phyloP scores from a whole-genome alignment of 2,329 filamentous ascomycete genomes.

The Verticillium dahliae region DNA sequence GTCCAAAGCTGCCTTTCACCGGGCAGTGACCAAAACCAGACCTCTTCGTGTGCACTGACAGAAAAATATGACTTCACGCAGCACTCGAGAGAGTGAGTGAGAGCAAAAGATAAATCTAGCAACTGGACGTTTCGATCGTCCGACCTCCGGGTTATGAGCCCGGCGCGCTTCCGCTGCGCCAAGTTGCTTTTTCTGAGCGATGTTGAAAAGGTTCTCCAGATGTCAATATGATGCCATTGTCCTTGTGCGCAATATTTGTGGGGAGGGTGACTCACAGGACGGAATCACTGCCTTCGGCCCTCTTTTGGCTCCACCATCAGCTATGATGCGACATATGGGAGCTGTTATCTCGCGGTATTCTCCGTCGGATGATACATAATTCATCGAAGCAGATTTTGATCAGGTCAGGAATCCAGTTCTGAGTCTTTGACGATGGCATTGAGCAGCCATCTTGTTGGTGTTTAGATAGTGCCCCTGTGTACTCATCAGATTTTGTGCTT shows the following conservation, averaged over 20 bases:
- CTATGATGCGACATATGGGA: background rate
- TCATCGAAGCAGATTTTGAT: background rate
- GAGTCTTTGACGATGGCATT: background rate
- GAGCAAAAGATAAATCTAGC: background rate
- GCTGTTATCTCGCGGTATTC: background rate
- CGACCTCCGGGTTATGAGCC: constrained; percentile 14
- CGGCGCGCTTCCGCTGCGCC: constrained; percentile 13
- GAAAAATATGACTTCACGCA: background rate
- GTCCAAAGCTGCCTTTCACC: no score
- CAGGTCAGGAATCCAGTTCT: background rate
- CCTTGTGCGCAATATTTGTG: background rate
- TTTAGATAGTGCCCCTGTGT: background rate
- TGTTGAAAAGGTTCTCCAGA: background rate
- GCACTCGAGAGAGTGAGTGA: background rate
- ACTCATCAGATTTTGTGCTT: background rate
- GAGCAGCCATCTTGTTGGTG: background rate
- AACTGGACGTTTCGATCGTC: constrained; percentile 7
- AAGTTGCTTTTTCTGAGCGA: constrained; percentile 4
- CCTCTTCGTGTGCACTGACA: background rate
- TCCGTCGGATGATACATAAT: background rate
- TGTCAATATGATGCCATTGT: no score
- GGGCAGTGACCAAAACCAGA: no score
- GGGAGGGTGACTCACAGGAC: background rate
- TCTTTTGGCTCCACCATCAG: background rate
- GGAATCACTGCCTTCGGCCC: background rate